Conservation (phyloP, 768 basidiomycete genomes). For the Termitomyces sp. region DNA sequence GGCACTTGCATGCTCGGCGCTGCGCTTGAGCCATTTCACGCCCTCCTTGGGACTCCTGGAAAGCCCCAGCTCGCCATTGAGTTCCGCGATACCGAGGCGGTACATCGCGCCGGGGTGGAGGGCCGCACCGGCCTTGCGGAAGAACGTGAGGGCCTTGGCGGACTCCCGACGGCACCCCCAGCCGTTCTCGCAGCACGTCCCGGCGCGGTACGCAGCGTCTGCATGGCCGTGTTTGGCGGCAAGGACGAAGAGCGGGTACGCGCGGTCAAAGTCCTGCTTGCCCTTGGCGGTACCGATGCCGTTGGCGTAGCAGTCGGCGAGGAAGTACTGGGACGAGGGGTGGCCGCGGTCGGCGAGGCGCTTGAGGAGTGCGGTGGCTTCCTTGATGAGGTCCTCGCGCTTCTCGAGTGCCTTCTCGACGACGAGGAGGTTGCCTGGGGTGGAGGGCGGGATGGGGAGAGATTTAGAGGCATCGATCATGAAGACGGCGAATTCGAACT, state of each 20-base stretch:
- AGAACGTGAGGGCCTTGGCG: conserved; percentile 88
- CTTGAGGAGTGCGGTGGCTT: conserved; percentile 84
- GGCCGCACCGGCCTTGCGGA: conserved; percentile 87
- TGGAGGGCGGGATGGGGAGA: conserved; percentile 67
- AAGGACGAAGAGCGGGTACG: conserved; percentile 92
- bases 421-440: conserved; percentile 69
- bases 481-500: conserved; percentile 98
- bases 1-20: conserved; percentile 89
- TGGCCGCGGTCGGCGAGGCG: conserved; percentile 92
- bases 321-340: conserved; percentile 91
- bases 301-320: conserved; percentile 97
- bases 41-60: conserved; percentile 90
- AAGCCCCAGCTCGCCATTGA: conserved; percentile 91
- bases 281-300: conserved; percentile 91
- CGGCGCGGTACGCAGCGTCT: conserved; percentile 91
- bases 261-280: conserved; percentile 94
- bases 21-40: conserved; percentile 97
- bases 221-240: conserved; percentile 97
- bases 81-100: conserved; percentile 90
- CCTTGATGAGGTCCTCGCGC: conserved; percentile 82
- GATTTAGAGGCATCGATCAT: conserved; percentile 97
- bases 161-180: conserved; percentile 96
- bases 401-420: conserved; percentile 78
- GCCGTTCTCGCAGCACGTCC: conserved; percentile 97
- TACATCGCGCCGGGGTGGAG: conserved; percentile 95